Evolutionary conservation across 208 protist species (phyloP).

Genomic region (Leishmania turanica): DNA sequence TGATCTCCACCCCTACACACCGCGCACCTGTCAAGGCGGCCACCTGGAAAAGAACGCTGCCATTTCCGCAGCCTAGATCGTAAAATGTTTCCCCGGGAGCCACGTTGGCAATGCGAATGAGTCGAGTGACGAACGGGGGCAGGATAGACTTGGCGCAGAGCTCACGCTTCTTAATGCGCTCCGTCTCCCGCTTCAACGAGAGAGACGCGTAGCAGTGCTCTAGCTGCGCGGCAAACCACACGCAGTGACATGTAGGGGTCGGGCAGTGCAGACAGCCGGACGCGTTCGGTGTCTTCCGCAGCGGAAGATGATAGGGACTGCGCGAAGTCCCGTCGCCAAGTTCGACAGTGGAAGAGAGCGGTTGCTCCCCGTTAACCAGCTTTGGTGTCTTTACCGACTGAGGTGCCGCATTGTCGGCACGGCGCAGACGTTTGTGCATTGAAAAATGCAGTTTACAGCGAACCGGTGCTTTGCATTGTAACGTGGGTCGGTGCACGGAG

Average conservation of each 20-base stretch:
- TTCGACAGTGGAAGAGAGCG: conserved; percentile 1
- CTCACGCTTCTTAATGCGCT: conserved; percentile 48
- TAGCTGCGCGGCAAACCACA: conserved; percentile 45
- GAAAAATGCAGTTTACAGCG: conserved; percentile 19
- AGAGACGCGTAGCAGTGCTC: conserved; percentile 54
- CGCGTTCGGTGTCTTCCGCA: conserved; percentile 49
- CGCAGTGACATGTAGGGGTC: conserved; percentile 46
- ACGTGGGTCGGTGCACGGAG: neutral
- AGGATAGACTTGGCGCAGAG: conserved; percentile 90
- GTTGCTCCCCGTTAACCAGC: neutral
- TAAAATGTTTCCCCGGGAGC: conserved; percentile 63
- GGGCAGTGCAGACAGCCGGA: conserved; percentile 65
- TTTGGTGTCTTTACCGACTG: conserved; percentile 12
- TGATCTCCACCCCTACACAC: conserved; percentile 84
- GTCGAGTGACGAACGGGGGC: conserved; percentile 71
- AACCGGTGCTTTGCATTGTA: neutral
- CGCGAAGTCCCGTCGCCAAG: conserved; percentile 39
- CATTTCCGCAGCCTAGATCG: conserved; percentile 86
- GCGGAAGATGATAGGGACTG: conserved; percentile 52
- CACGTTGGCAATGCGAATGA: conserved; percentile 50
- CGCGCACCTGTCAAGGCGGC: conserved; percentile 68
- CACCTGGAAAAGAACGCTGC: conserved; percentile 88
- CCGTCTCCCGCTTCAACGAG: conserved; percentile 47
- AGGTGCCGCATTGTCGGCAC: conserved; percentile 5
- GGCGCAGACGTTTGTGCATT: conserved; percentile 54